These are phyloP conservation scores for Arthrinium phaeospermum DNA, from an alignment of 2,329 filamentous ascomycete genomes.

Conservation along the genomic window DNA sequence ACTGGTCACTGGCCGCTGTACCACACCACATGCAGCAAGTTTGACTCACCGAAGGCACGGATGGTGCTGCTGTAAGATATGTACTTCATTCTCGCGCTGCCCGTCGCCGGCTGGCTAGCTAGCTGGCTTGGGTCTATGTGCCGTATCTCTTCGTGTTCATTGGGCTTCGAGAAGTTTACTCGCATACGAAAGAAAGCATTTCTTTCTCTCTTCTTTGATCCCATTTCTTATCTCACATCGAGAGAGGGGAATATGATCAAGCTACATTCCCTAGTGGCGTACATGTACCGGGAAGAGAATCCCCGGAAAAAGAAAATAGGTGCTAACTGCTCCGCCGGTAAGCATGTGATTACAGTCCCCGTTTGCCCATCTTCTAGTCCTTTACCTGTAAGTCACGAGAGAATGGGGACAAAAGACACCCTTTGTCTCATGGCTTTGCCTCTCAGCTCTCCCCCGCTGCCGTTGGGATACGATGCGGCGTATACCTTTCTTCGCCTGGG, in stretches of 20 bases:
- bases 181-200: no score
- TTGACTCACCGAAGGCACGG: neutral
- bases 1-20: slow-evolving; percentile 1
- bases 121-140: neutral
- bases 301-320: neutral
- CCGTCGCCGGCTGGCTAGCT: neutral
- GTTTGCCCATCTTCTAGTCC: neutral
- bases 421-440: neutral
- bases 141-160: neutral
- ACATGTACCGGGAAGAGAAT: neutral
- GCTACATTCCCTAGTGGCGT: neutral
- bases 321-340: neutral
- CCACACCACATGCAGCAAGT: neutral
- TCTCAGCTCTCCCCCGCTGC: neutral
- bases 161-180: neutral
- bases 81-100: neutral
- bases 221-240: neutral
- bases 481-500: neutral
- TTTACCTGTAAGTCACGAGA: neutral
- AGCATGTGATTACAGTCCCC: neutral
- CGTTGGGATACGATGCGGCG: neutral
- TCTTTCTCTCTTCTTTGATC: neutral
- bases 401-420: no score
- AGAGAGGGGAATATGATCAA: neutral
- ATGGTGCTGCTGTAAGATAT: neutral